A percentile compares a stretch with the other conserved stretches of the same genome.
phyloP scores from a whole-genome alignment of 768 basidiomycete genomes.

The Rhodotorula sphaerocarpa region DNA sequence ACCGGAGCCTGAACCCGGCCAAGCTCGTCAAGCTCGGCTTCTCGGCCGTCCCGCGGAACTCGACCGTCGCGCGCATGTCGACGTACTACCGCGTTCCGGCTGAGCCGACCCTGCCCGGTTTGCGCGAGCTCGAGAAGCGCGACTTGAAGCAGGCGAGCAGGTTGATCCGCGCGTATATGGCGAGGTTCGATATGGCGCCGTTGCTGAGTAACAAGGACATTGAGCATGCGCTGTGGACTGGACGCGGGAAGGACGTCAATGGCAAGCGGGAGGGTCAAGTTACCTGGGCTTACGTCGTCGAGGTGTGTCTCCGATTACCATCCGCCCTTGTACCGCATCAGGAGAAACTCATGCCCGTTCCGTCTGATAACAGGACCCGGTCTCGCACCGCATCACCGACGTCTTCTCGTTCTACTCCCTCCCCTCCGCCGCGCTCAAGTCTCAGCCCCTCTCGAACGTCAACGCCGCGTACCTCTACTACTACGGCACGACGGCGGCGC shows the following conservation, averaged over 20 bases:
- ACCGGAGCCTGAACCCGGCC: constrained; percentile 79
- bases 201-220: constrained; percentile 68
- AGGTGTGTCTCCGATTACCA: constrained; percentile 55
- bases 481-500: constrained; percentile 72
- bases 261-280: constrained; percentile 69
- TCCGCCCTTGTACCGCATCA: neutral
- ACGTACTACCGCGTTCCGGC: constrained; percentile 61
- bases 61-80: constrained; percentile 87
- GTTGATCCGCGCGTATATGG: constrained; percentile 69
- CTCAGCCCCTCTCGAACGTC: constrained; percentile 50
- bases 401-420: constrained; percentile 95
- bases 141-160: constrained; percentile 65
- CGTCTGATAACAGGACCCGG: constrained; percentile 81
- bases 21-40: constrained; percentile 89
- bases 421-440: constrained; percentile 76
- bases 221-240: constrained; percentile 79
- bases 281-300: constrained; percentile 91
- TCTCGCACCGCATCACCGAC: constrained; percentile 77
- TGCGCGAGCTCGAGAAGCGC: constrained; percentile 77
- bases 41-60: constrained; percentile 71
- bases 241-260: constrained; percentile 55
- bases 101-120: constrained; percentile 48
- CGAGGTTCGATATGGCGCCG: constrained; percentile 74
- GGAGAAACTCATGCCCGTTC: too few species aligned
- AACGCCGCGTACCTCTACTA: constrained; percentile 95